phyloP scores from a whole-genome alignment of 495 filamentous ascomycete genomes.

The Pseudoneurospora amorphoporcata region DNA sequence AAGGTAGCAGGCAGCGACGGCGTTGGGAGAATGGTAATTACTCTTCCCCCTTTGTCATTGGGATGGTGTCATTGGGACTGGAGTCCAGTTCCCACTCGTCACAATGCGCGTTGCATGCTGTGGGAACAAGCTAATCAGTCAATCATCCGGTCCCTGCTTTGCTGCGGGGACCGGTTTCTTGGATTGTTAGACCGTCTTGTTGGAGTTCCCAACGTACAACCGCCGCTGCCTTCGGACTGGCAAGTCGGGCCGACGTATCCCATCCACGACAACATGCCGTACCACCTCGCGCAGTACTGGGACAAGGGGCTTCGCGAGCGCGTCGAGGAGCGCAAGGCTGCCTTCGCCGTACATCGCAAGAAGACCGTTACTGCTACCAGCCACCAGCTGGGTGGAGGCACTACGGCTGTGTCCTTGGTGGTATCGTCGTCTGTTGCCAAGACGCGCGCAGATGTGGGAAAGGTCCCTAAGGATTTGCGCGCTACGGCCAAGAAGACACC shows the following conservation, averaged over 20 bases:
- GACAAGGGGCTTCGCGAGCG: constrained; percentile 53
- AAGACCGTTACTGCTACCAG: constrained; percentile 27
- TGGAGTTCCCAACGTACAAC: constrained; percentile 74
- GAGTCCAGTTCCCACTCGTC: background rate
- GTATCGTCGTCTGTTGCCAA: background rate
- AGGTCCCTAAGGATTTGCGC: constrained; percentile 50
- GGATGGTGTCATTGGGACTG: background rate
- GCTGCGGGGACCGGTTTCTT: background rate
- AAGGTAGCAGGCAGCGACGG: constrained; percentile 77
- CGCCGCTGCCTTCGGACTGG: constrained; percentile 76
- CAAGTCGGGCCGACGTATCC: constrained; percentile 66
- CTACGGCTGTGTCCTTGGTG: background rate
- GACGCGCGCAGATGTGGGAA: constrained; percentile 23
- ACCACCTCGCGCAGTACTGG: constrained; percentile 82
- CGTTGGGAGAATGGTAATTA: constrained; percentile 88
- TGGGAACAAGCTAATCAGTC: background rate
- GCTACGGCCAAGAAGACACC: constrained; percentile 38
- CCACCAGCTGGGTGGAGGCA: background rate
- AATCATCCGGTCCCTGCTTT: background rate
- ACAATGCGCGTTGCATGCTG: background rate
- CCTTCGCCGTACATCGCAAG: constrained; percentile 17
- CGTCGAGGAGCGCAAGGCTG: constrained; percentile 29
- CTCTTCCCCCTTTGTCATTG: background rate
- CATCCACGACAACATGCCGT: constrained; percentile 62
- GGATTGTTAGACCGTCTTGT: constrained; percentile 61